Evolutionary conservation across 176 grass and related monocot species (phyloP).

Genomic region (Ensete ventricosum): DNA sequence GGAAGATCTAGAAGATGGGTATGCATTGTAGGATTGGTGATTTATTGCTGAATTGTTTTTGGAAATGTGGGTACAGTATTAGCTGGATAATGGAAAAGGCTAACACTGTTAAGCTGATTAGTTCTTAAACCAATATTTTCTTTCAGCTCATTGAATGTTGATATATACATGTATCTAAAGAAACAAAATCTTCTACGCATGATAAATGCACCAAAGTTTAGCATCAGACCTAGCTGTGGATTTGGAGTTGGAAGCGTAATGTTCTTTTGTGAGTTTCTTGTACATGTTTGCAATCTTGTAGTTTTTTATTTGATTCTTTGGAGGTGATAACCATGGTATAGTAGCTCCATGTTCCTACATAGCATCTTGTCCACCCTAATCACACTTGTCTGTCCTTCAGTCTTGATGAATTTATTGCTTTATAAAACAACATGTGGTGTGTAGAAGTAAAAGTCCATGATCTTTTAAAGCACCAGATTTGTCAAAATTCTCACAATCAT

Average conservation of each 20-base stretch:
- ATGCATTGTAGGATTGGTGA: not conserved
- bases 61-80: not conserved
- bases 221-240: not conserved
- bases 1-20: not conserved
- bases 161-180: not conserved
- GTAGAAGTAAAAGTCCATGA: not conserved
- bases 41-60: not conserved
- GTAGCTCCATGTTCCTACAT: no score
- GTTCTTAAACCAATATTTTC: not conserved
- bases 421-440: not conserved
- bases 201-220: not conserved
- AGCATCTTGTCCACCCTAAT: no score
- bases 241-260: not conserved
- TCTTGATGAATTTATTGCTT: no score
- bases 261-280: not conserved
- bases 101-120: not conserved
- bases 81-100: not conserved
- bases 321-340: not conserved
- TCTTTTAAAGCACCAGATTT: not conserved
- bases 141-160: not conserved
- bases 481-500: slow-evolving; percentile 10
- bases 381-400: no score
- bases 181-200: not conserved
- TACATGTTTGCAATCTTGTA: not conserved
- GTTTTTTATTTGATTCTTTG: not conserved